These are phyloP conservation scores for Onygenales sp. DNA, from an alignment of 2,329 filamentous ascomycete genomes.

Conservation along the genomic window DNA sequence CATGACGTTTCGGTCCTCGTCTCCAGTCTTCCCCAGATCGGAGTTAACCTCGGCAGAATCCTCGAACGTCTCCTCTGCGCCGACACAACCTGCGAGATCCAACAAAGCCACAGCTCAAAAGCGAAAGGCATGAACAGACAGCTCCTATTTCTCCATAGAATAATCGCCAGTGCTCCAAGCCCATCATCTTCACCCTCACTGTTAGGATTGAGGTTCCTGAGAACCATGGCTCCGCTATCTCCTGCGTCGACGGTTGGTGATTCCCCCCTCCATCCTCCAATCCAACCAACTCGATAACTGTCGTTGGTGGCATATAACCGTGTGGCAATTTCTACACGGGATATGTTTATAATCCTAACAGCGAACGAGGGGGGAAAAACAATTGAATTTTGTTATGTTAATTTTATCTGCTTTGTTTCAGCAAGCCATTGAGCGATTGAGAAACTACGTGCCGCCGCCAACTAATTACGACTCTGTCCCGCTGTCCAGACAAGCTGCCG, in stretches of 20 bases:
- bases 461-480: slow-evolving; percentile 50
- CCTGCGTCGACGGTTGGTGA: slow-evolving; percentile 13
- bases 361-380: no score
- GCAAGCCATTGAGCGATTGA: slow-evolving; percentile 47
- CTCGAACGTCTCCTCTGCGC: no score
- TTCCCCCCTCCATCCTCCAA: neutral
- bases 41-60: no score
- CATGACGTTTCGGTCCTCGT: no score
- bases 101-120: no score
- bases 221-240: slow-evolving; percentile 16
- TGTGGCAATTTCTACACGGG: no score
- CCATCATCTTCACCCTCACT: neutral
- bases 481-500: slow-evolving; percentile 64
- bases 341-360: no score
- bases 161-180: no score
- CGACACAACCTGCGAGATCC: no score
- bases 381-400: neutral
- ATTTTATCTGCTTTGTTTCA: slow-evolving; percentile 12
- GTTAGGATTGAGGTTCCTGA: slow-evolving; percentile 2
- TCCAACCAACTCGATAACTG: no score
- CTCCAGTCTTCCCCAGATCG: no score
- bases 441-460: slow-evolving; percentile 46
- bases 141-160: neutral
- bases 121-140: neutral
- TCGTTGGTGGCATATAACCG: no score